Base-by-base conservation (phyloP, 116 monocot species). In the Zostera marina region DNA sequence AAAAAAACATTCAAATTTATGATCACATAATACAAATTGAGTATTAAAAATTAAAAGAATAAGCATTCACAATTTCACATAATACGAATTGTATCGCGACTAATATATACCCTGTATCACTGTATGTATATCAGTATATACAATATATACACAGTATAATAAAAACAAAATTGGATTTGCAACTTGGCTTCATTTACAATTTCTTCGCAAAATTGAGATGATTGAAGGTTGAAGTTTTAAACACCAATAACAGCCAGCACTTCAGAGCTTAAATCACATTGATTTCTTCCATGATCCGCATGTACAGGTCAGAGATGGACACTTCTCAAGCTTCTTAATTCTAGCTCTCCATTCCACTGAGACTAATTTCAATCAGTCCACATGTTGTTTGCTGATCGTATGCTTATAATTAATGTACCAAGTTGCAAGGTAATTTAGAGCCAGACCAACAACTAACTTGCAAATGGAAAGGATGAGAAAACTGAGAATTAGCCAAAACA, bases 341-440 rank as follows among this genome's bases (percentile, higher is more conserved):
- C 32, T 32, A 2, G 5, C 32, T 32, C 4, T 32, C 32, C 32
- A 5, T 32, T 32, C 32, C 5, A 32, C 32, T 32, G 32, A 32
- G 32, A 32, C 32, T 32, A 5, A 32, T 5, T 59, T 81, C 73
- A 92, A 62, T 92, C 92, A 92, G 64, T 92, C 92, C 16, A 70
- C 65, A 48, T 87, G 92, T 15, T 87, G 81, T 70, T 93, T 88
- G 41, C 74, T 79, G 40, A 67, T 63, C 13, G 52, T 58, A 12
- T 77, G 70, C 42, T 77, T 76, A 52, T n/a, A n/a, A n/a, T 77
- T 81, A 32, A 93, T 42, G 62, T 93, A 93, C 88, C 88, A 93
- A 46, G 73, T 71, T 24, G 93, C 93, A 22, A 87, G 76, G 13
- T 65, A 52, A 52, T 66, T 78, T 8, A 93, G 68, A 66, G 68